These are phyloP conservation scores for Termitomyces sp. DNA, from an alignment of 768 basidiomycete species.

Conservation along the genomic window DNA sequence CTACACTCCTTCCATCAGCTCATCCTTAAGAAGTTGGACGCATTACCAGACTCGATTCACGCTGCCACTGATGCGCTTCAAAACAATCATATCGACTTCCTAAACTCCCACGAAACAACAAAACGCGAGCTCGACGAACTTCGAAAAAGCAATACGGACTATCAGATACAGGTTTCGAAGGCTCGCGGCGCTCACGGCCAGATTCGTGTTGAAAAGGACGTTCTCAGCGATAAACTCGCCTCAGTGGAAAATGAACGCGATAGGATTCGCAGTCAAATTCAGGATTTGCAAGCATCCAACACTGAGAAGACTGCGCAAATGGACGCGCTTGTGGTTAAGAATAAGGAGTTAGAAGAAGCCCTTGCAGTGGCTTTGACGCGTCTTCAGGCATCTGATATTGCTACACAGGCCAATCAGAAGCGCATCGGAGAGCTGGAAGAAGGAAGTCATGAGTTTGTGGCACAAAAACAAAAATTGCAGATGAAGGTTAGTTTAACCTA, in stretches of 20 bases:
- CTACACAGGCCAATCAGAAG: conserved; percentile 52
- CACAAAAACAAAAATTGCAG: conserved; percentile 52
- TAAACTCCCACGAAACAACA: conserved; percentile 46
- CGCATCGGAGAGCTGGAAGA: conserved; percentile 61
- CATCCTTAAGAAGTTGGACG: conserved; percentile 45
- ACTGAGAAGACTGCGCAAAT: conserved; percentile 40
- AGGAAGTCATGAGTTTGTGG: conserved; percentile 43
- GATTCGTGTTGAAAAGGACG: conserved; percentile 78
- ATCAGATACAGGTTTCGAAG: conserved; percentile 69
- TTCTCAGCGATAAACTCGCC: conserved; percentile 54
- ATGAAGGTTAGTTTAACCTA: conserved; percentile 43
- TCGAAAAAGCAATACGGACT: conserved; percentile 58
- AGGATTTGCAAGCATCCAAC: conserved; percentile 42
- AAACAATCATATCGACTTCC: conserved; percentile 56
- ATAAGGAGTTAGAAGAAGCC: conserved; percentile 64
- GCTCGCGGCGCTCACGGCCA: conserved; percentile 75
- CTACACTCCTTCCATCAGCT: conserved; percentile 46
- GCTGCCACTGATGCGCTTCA: conserved; percentile 51
- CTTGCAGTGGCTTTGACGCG: conserved; percentile 68
- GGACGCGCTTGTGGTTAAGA: conserved; percentile 41
- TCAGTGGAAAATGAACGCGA: conserved; percentile 65
- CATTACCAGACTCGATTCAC: conserved; percentile 55
- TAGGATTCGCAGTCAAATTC: conserved; percentile 45
- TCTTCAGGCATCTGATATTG: conserved; percentile 68
- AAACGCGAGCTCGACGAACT: conserved; percentile 69